These are phyloP conservation scores for Claviceps sp. DNA, from an alignment of 2,329 filamentous ascomycete genomes.

Conservation along the genomic window DNA sequence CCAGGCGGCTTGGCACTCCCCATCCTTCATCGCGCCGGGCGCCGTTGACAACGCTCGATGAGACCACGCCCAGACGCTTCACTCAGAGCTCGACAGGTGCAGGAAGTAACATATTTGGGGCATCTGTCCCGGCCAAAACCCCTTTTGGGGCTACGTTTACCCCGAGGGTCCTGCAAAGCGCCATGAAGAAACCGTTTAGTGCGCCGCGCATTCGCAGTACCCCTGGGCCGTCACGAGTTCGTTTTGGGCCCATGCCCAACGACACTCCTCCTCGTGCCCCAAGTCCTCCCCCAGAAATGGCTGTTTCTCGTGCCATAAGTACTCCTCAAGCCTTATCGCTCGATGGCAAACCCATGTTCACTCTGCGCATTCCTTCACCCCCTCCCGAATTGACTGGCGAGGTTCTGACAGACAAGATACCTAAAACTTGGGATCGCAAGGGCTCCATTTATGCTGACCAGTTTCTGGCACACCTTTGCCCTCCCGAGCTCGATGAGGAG, in stretches of 20 bases:
- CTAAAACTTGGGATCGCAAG: slow-evolving; percentile 35
- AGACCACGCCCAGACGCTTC: slow-evolving; percentile 21
- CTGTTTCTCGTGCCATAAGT: slow-evolving; percentile 31
- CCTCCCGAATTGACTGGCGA: slow-evolving; percentile 43
- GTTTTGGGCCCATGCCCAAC: slow-evolving; percentile 32
- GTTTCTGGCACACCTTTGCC: slow-evolving; percentile 43
- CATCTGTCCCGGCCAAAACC: slow-evolving; percentile 23
- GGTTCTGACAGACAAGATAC: slow-evolving; percentile 37
- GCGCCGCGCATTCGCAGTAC: slow-evolving; percentile 25
- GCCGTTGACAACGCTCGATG: slow-evolving; percentile 22
- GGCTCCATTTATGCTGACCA: slow-evolving; percentile 48
- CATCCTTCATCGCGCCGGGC: slow-evolving; percentile 24
- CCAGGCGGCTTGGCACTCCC: slow-evolving; percentile 25
- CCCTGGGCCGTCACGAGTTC: slow-evolving; percentile 28
- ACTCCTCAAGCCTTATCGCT: too few relatives aligned
- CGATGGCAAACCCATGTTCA: slow-evolving; percentile 20
- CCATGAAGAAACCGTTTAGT: slow-evolving; percentile 32
- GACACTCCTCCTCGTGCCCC: slow-evolving; percentile 32
- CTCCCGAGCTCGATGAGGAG: slow-evolving; percentile 42
- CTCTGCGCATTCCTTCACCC: slow-evolving; percentile 45
- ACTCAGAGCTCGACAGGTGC: slow-evolving; percentile 22
- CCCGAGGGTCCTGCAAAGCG: slow-evolving; percentile 30
- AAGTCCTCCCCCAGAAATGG: slow-evolving; percentile 6
- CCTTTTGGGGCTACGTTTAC: slow-evolving; percentile 26
- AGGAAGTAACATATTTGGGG: slow-evolving; percentile 28